Evolutionary conservation across 805 yeast species (phyloP), one percentile per base, ranked within the genome.

Genomic region (Yarrowia sp.): DNA sequence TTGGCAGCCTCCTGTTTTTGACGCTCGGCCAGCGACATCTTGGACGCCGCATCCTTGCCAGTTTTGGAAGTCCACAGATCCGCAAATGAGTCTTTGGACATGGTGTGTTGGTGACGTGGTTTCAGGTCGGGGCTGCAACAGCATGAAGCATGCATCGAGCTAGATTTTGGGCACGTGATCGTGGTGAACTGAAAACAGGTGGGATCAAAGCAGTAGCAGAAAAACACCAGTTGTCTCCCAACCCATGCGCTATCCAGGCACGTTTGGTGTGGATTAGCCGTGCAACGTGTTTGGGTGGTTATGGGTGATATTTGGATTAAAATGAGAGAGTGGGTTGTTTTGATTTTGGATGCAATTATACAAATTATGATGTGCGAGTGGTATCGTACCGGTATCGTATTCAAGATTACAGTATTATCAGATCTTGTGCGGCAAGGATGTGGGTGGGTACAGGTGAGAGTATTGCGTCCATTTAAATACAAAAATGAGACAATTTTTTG

Each of bases 21-120:
- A 8, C 61, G 61, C 33, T 54, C 61, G 21, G 61, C 61, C 51
- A 58, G 32, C 26, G 63, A 64, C 56, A 64, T 12, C 36, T 63
- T 52, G 48, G 64, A 16, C 19, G 40, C 43, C 62, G 64, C 36
- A 11, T 17, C 33, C 24, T 43, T 43, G 43, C 56, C 24, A 33
- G 16, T 30, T 63, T 38, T 41, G 14, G 41, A 10, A 1, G 66
- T 38, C 48, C 54, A 48, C 58, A 49, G 36, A 40, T 40, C 44
- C 21, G 46, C 61, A 24, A 46, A 61, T 12, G 66, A 24, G 17
- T 46, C 51, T 30, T 58, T 58, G 9, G 49, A 41, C 63, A 58
- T 58, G 28, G 51, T 30, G 40, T 56, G 49, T 21, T 58, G 51
- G 63, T 58, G 51, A 58, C 44, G 56, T 62, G 49, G 43, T 49